These are phyloP conservation scores for Pachyrhizus erosus DNA, from an alignment of 306 rosid species.

Conservation along the genomic window DNA sequence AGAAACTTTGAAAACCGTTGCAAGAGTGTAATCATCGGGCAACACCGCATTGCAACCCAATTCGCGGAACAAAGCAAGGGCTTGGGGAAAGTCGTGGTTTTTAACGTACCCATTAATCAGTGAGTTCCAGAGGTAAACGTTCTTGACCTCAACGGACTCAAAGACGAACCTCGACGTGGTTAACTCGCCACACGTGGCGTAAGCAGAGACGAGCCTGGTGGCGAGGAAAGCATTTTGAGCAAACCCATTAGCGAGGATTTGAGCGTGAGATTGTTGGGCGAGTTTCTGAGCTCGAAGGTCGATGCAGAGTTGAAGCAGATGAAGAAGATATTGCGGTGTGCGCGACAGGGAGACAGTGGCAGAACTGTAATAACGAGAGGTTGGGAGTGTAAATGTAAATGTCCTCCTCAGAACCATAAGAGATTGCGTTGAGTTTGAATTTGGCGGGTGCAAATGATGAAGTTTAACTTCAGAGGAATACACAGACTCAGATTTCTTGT, in stretches of 20 bases:
- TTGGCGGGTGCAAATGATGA: background rate
- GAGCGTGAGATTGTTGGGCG: conserved; percentile 67
- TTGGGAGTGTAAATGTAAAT: conserved; percentile 42
- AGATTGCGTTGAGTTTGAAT: conserved; percentile 2
- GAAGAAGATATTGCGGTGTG: conserved; percentile 45
- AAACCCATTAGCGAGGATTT: conserved; percentile 62
- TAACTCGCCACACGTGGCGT: conserved; percentile 52
- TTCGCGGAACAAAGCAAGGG: conserved; percentile 56
- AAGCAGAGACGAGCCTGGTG: conserved; percentile 77
- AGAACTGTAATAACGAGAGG: conserved; percentile 55
- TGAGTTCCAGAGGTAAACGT: conserved; percentile 71
- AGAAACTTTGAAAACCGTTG: conserved; percentile 69
- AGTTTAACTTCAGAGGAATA: background rate
- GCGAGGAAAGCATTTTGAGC: conserved; percentile 63
- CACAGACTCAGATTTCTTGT: background rate
- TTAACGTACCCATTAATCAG: conserved; percentile 65
- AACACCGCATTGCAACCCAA: conserved; percentile 49
- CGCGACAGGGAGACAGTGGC: conserved; percentile 39
- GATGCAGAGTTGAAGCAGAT: conserved; percentile 57
- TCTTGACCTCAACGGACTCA: conserved; percentile 47
- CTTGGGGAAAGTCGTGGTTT: conserved; percentile 42
- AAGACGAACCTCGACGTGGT: conserved; percentile 57
- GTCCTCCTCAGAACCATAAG: conserved; percentile 45
- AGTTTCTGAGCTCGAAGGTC: conserved; percentile 53
- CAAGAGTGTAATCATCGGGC: conserved; percentile 77